Evolutionary conservation across 768 basidiomycete genomes (phyloP).

Genomic region (Cyathus striatus): DNA sequence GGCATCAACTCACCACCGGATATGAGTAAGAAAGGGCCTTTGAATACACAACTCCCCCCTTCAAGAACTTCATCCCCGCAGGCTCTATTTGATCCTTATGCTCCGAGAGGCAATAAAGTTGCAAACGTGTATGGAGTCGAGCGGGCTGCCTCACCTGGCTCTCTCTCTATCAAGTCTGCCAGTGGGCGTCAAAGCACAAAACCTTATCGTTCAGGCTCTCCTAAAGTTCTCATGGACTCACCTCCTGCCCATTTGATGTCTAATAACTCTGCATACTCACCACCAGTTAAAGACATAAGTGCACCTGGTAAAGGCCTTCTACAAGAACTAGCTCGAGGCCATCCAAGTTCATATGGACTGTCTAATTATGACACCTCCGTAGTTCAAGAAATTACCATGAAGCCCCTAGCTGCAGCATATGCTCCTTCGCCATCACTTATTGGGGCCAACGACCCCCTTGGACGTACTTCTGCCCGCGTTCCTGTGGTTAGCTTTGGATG

Average conservation of each 20-base stretch:
- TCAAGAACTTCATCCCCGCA: slow-evolving; percentile 5
- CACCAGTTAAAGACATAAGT: no score
- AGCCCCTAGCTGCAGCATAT: slow-evolving; percentile 51
- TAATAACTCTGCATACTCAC: background rate
- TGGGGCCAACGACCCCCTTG: slow-evolving; percentile 78
- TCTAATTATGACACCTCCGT: slow-evolving; percentile 9
- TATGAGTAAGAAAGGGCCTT: no score
- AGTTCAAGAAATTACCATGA: slow-evolving; percentile 29
- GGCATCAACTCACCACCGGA: no score
- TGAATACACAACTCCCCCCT: no score
- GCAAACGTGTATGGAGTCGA: slow-evolving; percentile 20
- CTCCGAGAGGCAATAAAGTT: slow-evolving; percentile 17
- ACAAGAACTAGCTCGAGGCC: no score
- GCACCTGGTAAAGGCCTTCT: no score
- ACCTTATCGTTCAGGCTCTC: slow-evolving; percentile 6
- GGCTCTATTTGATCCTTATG: slow-evolving; percentile 27
- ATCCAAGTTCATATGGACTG: no score
- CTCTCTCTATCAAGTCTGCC: slow-evolving; percentile 14
- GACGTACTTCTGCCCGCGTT: slow-evolving; percentile 63
- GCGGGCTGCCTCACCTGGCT: slow-evolving; percentile 24
- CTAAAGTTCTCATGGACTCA: slow-evolving; percentile 1
- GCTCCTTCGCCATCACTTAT: slow-evolving; percentile 82
- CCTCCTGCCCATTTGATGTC: background rate
- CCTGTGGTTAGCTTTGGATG: slow-evolving; percentile 90
- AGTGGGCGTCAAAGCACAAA: slow-evolving; percentile 17